phyloP scores from a whole-genome alignment of 305 asterid genomes.

The Fraxinus velutina region DNA sequence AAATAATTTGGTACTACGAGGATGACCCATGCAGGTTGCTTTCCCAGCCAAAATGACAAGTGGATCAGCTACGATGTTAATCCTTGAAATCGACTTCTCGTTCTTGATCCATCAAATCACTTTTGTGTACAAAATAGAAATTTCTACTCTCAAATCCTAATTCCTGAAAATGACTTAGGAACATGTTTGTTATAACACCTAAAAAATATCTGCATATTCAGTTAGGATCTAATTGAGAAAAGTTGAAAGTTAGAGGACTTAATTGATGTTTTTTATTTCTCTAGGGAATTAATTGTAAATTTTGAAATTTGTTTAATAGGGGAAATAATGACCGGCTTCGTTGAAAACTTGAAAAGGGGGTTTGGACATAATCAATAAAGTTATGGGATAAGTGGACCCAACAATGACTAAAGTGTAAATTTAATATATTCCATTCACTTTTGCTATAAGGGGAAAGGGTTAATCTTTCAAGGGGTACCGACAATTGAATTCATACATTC shows the following conservation, averaged over 20 bases:
- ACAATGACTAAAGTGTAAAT: neutral
- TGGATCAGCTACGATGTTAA: no score
- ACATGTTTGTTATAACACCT: neutral
- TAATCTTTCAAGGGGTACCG: neutral
- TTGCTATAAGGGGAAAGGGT: neutral
- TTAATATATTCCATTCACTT: neutral
- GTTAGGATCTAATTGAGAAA: neutral
- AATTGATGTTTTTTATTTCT: neutral
- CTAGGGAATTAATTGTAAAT: neutral
- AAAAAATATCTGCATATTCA: neutral
- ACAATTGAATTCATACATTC: neutral
- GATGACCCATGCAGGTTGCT: no score
- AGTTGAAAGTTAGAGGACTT: neutral
- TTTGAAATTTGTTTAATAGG: neutral
- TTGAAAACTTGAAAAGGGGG: neutral
- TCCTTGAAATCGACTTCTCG: no score
- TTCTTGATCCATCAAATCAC: no score
- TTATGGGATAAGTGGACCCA: neutral
- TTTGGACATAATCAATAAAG: neutral
- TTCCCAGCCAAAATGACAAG: no score
- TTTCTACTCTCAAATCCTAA: no score
- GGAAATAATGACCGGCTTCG: neutral
- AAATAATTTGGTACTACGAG: no score
- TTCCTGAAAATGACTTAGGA: neutral
- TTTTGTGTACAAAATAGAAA: no score